Conservation (phyloP, 2,329 filamentous ascomycete genomes). For the Fusarium pseudograminearum region DNA sequence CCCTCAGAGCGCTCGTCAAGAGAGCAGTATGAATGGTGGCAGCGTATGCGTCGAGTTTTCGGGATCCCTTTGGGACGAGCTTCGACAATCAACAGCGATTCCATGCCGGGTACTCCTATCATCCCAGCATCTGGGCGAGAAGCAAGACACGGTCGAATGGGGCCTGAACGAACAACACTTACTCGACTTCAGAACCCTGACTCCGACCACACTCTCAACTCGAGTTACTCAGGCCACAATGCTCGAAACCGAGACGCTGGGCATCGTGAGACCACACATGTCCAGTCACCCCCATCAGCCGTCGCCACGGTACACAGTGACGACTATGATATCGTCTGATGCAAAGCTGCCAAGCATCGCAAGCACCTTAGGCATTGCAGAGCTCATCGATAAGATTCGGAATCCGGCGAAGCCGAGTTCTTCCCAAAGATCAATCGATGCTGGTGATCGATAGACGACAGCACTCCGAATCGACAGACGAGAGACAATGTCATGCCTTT, state of each 20-base stretch:
- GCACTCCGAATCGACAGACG: background rate
- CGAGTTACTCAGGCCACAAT: background rate
- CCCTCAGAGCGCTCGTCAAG: background rate
- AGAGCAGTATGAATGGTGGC: constrained; percentile 45
- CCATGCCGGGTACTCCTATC: constrained; percentile 32
- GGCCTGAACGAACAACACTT: background rate
- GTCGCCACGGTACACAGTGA: constrained; percentile 55
- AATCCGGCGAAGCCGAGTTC: background rate
- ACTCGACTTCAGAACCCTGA: background rate
- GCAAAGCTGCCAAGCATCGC: background rate
- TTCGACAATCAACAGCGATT: constrained; percentile 52
- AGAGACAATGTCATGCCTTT: background rate
- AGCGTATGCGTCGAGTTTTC: constrained; percentile 46
- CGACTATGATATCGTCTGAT: constrained; percentile 47
- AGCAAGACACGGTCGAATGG: background rate
- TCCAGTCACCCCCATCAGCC: constrained; percentile 46
- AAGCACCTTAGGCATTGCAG: background rate
- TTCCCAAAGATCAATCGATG: background rate
- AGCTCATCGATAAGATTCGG: background rate
- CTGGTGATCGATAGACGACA: background rate
- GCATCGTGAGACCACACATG: background rate
- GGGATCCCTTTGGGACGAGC: constrained; percentile 51
- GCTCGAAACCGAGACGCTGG: background rate
- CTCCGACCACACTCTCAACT: background rate
- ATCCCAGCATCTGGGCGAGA: constrained; percentile 5